Base-by-base conservation (phyloP, 1,139 yeast genomes). In the Candida tetrigidarum region DNA sequence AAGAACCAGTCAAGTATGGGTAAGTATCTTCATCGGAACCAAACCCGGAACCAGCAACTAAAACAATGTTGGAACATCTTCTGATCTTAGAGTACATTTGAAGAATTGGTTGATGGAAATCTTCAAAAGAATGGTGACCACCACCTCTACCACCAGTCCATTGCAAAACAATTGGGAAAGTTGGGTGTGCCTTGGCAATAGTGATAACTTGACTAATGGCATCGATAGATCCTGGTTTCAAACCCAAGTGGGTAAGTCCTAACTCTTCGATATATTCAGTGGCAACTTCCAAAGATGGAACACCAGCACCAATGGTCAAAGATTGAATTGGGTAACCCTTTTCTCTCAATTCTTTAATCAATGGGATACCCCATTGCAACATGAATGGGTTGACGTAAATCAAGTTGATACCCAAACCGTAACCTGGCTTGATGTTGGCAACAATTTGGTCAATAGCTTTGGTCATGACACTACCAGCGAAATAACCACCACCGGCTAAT, bases 131-230 rank as follows among this genome's bases (percentile, higher is more conserved):
- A 71, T 93, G 99, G 69, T 93, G 99, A 63, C 99, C 99, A 80
- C 99, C 99, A 75, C 97, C 99, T 81, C 99, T 92, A 68, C 99
- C 99, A 80, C 98, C 99, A 53, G 99, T 93, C 99, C 99, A 93
- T 78, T 93, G 99, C 59, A 93, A 76, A 47, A 93, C 92, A 61
- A 93, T 89, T 54, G 99, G 99, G 91, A 95, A 93, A 50, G 67
- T 74, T 56, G 99, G 99, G 71, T 92, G 96, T 43, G 96, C 92
- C 66, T 89, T 91, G 42, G 99, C 99, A 64, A 93, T 93, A 49
- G 86, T 73, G 58, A 93, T 84, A 54, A 84, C 90, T 67, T 87
- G 95, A 54, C 84, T 78, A 59, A 93, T 91, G 37, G 97, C 89
- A 56, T 93, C 99, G 50, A 91, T 80, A 16, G 98, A 90, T 65